Evolutionary conservation across 495 filamentous ascomycete genomes (phyloP), one percentile per base, ranked within the genome.

Genomic region (Xylaria acuta): DNA sequence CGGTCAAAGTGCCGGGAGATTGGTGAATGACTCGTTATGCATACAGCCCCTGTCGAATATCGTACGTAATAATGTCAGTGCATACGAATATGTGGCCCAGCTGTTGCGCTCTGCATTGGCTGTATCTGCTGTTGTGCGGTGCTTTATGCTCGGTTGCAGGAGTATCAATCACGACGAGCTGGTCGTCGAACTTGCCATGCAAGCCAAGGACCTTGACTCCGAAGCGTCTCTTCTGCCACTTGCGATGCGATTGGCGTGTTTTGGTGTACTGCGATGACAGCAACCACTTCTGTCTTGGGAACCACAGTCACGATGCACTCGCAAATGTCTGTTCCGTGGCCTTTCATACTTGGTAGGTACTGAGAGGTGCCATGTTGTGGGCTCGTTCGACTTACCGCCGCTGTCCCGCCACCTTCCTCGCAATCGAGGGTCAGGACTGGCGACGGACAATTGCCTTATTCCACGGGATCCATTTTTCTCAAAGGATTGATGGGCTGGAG

Each of bases 21-120:
- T 72, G 70, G 70, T 66, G 51, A 72, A 66, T 72, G 70, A 72
- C 70, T 72, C 70, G 70, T 63, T 67, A n/a, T 67, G 70, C 70
- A 72, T 72, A 63, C 34, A 53, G 41, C 70, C 70, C 70, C 45
- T 67, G 70, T 72, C 63, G 36, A 56, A 32, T 67, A 71, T 71
- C 69, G 47, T 65, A 71, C 68, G 68, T 70, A 64, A 70, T 70
- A 63, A 63, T 63, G 59, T 70, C 68, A 64, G 58, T 63, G 65
- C 65, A 67, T 69, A 60, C 67, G 53, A 69, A 60, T 34, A 38
- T 69, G 53, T 69, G 67, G 54, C 67, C 53, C 67, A 62, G 54
- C 53, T 69, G 56, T 70, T 38, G 67, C 67, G 36, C 25, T 69
- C 67, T 69, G 67, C 67, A 59, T 69, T 49, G 67, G 40, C 41